Evolutionary conservation across 192 early-diverging fungal genomes (phyloP).

Genomic region (Coemansia sp.): DNA sequence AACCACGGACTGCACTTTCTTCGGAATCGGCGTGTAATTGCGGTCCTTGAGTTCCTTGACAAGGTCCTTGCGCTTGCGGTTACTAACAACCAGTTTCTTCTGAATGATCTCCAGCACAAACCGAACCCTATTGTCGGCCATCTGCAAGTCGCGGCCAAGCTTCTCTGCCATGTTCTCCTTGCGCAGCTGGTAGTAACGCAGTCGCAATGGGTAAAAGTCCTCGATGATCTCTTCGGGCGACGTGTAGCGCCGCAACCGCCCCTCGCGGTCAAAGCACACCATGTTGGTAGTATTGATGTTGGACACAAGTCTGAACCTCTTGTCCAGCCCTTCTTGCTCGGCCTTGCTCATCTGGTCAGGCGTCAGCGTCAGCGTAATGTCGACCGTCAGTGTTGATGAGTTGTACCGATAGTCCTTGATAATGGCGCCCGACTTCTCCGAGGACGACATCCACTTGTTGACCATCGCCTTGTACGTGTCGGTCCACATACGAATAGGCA

Average conservation of each 20-base stretch:
- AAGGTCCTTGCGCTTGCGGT: constrained; percentile 80
- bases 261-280: constrained; percentile 90
- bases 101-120: constrained; percentile 92
- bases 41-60: constrained; percentile 69
- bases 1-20: constrained; percentile 48
- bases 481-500: constrained; percentile 89
- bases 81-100: constrained; percentile 77
- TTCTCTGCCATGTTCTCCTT: constrained; percentile 73
- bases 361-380: constrained; percentile 52
- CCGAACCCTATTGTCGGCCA: constrained; percentile 79
- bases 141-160: constrained; percentile 65
- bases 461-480: constrained; percentile 83
- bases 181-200: constrained; percentile 83
- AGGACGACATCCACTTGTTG: constrained; percentile 68
- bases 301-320: constrained; percentile 74
- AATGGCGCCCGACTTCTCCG: constrained; percentile 69
- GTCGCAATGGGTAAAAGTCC: constrained; percentile 86
- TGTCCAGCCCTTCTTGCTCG: constrained; percentile 77
- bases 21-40: constrained; percentile 66
- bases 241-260: constrained; percentile 79
- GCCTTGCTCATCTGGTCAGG: constrained; percentile 70
- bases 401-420: constrained; percentile 65
- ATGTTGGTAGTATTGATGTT: constrained; percentile 84
- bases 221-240: constrained; percentile 76
- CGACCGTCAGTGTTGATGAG: constrained; percentile 47